Conservation (phyloP, 805 yeast genomes). For the Crinitomyces ghanaensis region DNA sequence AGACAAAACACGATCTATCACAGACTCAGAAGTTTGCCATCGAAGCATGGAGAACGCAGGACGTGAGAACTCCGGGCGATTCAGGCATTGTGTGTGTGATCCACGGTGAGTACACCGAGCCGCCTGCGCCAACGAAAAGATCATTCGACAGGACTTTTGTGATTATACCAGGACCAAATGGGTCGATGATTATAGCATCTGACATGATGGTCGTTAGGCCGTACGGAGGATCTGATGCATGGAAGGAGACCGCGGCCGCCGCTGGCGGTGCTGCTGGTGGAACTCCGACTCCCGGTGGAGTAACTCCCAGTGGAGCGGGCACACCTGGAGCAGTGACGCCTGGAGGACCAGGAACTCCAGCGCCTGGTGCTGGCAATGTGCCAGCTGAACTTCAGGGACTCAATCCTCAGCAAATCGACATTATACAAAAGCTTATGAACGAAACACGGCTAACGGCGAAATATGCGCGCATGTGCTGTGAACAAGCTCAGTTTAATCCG, state of each 20-base stretch:
- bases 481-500: conserved; percentile 80
- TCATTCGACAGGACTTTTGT: conserved; percentile 80
- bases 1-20: conserved; percentile 57
- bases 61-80: conserved; percentile 47
- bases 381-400: conserved; percentile 27
- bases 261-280: conserved; percentile 7
- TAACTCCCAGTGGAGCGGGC: conserved; percentile 12
- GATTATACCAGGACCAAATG: conserved; percentile 57
- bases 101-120: conserved; percentile 79
- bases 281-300: conserved; percentile 11
- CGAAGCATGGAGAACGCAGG: conserved; percentile 47
- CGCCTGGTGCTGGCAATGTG: conserved; percentile 6
- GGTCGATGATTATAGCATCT: conserved; percentile 72
- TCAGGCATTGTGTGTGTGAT: conserved; percentile 66
- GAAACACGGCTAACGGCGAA: conserved; percentile 72
- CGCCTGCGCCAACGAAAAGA: conserved; percentile 32
- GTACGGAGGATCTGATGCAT: conserved; percentile 42
- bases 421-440: conserved; percentile 50
- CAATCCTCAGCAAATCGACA: conserved; percentile 45
- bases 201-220: conserved; percentile 67
- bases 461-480: conserved; percentile 70
- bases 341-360: conserved; percentile 10
- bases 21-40: conserved; percentile 52
- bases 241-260: conserved; percentile 28
- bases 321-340: conserved; percentile 8